Evolutionary conservation across 257 asterid species (phyloP).

Genomic region (Catharanthus roseus): DNA sequence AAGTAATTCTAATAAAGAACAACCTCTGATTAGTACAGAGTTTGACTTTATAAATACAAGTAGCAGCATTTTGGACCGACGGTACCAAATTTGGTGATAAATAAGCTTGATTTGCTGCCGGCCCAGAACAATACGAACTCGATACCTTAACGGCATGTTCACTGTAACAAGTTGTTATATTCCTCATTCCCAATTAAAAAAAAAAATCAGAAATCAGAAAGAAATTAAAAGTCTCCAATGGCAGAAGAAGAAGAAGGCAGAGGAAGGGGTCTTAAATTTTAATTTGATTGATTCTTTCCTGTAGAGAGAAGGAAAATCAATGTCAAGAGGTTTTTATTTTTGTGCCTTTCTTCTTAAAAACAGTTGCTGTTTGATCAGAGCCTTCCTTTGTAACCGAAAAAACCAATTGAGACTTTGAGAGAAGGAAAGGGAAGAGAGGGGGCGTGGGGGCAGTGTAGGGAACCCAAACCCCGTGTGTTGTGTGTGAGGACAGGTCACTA

Average conservation of each 20-base stretch:
- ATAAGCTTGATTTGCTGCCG: conserved; percentile 33
- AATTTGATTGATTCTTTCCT: conserved; percentile 32
- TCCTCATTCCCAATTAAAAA: conserved; percentile 42
- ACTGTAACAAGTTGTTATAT: conserved; percentile 56
- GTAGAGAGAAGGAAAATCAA: conserved; percentile 31
- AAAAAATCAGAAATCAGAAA: background rate
- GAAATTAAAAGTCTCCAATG: background rate
- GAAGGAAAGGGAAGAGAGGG: conserved; percentile 17
- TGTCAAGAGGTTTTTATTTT: conserved; percentile 9
- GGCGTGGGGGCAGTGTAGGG: too few species aligned
- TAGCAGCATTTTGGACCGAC: conserved; percentile 40
- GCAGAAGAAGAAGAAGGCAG: background rate
- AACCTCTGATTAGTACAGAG: conserved; percentile 29
- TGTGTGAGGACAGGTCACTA: conserved; percentile 34
- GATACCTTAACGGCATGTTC: conserved; percentile 72
- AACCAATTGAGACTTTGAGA: conserved; percentile 5
- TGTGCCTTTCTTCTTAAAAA: conserved; percentile 43
- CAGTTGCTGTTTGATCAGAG: conserved; percentile 16
- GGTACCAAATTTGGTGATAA: conserved; percentile 23
- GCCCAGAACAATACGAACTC: conserved; percentile 60
- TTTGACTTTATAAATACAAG: conserved; percentile 50
- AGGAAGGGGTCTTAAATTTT: background rate
- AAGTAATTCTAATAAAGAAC: conserved; percentile 42
- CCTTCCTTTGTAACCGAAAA: conserved; percentile 39
- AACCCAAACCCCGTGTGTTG: conserved; percentile 16